Conservation (phyloP, 257 asterid species). For the Coffea canephora region DNA sequence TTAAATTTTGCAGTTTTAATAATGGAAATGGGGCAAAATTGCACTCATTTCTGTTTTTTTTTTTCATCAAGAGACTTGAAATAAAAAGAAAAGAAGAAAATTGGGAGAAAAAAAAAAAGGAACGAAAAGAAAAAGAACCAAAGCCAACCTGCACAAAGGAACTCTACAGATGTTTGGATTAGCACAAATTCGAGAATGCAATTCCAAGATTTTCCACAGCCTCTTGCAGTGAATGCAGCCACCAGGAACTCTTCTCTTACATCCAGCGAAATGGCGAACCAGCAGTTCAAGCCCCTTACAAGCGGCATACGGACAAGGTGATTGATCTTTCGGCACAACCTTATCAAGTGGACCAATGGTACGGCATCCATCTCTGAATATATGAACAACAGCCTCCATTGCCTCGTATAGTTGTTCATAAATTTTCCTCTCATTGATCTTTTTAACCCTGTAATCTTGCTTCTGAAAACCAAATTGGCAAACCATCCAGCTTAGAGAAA, state of each 20-base stretch:
- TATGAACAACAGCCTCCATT: slow-evolving; percentile 91
- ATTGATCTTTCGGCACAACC: slow-evolving; percentile 36
- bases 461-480: slow-evolving; percentile 35
- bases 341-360: slow-evolving; percentile 77
- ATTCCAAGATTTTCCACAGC: slow-evolving; percentile 78
- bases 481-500: neutral
- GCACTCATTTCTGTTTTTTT: neutral
- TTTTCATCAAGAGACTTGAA: neutral
- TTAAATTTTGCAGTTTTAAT: neutral
- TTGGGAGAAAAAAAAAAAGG: neutral
- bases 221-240: slow-evolving; percentile 88
- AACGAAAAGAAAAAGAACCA: neutral
- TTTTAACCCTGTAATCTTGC: slow-evolving; percentile 47
- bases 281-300: slow-evolving; percentile 71
- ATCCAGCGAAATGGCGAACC: slow-evolving; percentile 74
- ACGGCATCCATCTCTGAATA: slow-evolving; percentile 81
- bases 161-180: slow-evolving; percentile 57
- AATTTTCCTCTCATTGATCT: slow-evolving; percentile 45
- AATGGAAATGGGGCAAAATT: neutral
- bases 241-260: slow-evolving; percentile 63
- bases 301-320: slow-evolving; percentile 63
- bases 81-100: neutral
- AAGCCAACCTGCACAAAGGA: slow-evolving; percentile 70
- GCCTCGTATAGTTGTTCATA: slow-evolving; percentile 73
- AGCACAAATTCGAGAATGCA: slow-evolving; percentile 81